Percentiles rank a stretch among this genome's conserved stretches.
These are phyloP conservation scores for Mortierella sp. DNA, from an alignment of 371 early-diverging fungal species.

Conservation along the genomic window DNA sequence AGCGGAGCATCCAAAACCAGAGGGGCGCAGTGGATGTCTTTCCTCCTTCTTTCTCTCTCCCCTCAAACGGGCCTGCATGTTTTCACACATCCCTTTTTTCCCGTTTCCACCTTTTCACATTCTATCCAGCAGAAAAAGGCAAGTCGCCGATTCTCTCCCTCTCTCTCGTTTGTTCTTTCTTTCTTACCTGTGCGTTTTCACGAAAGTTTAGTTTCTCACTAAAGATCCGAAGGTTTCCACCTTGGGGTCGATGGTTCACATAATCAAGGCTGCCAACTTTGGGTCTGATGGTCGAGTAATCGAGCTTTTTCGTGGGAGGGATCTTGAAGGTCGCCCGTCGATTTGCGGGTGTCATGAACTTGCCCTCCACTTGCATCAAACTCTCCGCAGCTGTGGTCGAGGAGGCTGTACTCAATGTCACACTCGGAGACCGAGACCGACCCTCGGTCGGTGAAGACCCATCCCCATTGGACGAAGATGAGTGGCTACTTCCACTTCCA, in stretches of 20 bases:
- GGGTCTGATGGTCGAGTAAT: slow-evolving; percentile 38
- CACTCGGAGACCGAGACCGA: slow-evolving; percentile 34
- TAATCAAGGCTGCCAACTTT: slow-evolving; percentile 44
- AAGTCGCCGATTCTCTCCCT: background rate
- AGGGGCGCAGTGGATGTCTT: background rate
- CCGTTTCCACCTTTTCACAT: background rate
- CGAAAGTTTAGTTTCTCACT: slow-evolving; percentile 45
- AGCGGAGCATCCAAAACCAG: no score
- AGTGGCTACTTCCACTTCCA: no score
- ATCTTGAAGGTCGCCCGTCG: slow-evolving; percentile 30
- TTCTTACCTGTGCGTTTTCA: slow-evolving; percentile 42
- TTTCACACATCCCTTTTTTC: background rate
- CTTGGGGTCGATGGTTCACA: slow-evolving; percentile 32
- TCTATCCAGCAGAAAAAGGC: no score
- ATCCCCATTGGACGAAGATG: background rate
- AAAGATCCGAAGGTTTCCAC: slow-evolving; percentile 45
- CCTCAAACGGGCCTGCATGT: background rate
- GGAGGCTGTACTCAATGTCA: slow-evolving; percentile 23
- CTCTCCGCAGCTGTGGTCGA: slow-evolving; percentile 2
- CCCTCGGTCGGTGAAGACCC: slow-evolving; percentile 11
- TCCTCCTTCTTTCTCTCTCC: background rate
- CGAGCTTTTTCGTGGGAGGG: slow-evolving; percentile 39
- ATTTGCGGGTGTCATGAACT: no score
- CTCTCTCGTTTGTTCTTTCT: background rate
- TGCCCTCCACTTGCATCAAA: no score